A percentile compares a stretch with the other conserved stretches of the same genome.
phyloP scores from a whole-genome alignment of 2,329 filamentous ascomycete species.

The Cladophialophora chaetospira region DNA sequence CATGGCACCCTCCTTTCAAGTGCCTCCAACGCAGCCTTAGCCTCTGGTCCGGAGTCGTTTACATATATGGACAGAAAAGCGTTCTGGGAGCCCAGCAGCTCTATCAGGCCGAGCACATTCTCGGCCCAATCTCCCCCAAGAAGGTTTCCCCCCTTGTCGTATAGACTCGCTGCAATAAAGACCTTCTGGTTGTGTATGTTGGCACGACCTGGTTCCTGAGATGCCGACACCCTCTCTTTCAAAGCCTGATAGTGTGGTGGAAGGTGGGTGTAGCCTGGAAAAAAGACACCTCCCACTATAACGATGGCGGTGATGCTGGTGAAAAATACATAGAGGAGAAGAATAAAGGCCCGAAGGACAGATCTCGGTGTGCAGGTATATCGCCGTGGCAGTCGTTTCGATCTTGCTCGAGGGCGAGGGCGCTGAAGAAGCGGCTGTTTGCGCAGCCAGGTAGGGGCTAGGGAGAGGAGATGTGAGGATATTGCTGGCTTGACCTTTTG shows the following conservation, averaged over 20 bases:
- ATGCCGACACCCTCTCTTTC: constrained; percentile 37
- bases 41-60: constrained; percentile 64
- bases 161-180: constrained; percentile 73
- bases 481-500: constrained; percentile 11
- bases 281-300: constrained; percentile 51
- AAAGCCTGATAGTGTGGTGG: constrained; percentile 55
- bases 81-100: constrained; percentile 67
- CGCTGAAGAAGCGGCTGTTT: constrained; percentile 17
- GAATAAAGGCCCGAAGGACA: constrained; percentile 26
- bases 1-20: constrained; percentile 56
- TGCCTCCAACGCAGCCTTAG: constrained; percentile 55
- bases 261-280: constrained; percentile 58
- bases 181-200: constrained; percentile 64
- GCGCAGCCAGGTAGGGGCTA: constrained; percentile 25
- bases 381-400: constrained; percentile 13
- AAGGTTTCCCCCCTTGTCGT: constrained; percentile 63
- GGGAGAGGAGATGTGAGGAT: constrained; percentile 11
- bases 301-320: constrained; percentile 39
- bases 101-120: constrained; percentile 62
- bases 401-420: constrained; percentile 9
- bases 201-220: constrained; percentile 44
- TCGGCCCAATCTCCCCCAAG: constrained; percentile 66
- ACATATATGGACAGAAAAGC: constrained; percentile 74
- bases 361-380: constrained; percentile 20
- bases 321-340: constrained; percentile 25